Evolutionary conservation across 2,329 filamentous ascomycete genomes (phyloP).

Genomic region (Colletotrichum shisoi): DNA sequence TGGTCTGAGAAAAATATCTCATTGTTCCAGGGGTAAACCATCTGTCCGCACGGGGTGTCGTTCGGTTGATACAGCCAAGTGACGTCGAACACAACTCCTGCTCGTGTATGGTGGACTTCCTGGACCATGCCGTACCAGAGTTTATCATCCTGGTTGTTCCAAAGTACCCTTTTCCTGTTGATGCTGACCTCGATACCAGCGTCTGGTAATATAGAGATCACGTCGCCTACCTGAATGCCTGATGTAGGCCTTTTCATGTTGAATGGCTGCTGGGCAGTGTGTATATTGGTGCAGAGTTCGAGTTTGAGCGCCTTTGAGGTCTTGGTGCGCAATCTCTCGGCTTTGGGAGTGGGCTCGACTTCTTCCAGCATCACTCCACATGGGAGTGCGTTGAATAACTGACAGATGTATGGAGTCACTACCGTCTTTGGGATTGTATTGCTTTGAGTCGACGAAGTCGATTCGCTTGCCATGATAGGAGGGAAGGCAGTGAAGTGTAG

Average conservation of each 20-base stretch:
- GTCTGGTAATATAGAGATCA: conserved; percentile 54
- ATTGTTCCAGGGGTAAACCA: conserved; percentile 73
- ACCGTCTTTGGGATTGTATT: conserved; percentile 58
- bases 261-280: conserved; percentile 16
- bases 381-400: conserved; percentile 70
- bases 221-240: conserved; percentile 21
- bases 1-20: conserved; percentile 81
- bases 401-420: conserved; percentile 73
- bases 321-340: conserved; percentile 44
- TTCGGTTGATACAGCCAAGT: conserved; percentile 77
- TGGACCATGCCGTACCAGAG: conserved; percentile 78
- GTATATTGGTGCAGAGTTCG: conserved; percentile 43
- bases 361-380: conserved; percentile 62
- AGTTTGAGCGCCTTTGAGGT: conserved; percentile 45
- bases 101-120: conserved; percentile 53
- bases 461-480: conserved; percentile 39
- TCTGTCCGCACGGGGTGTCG: conserved; percentile 73
- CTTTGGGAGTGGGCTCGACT: conserved; percentile 44
- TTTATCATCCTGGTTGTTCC: conserved; percentile 54
- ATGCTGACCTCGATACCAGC: conserved; percentile 55
- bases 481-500: conserved; percentile 19
- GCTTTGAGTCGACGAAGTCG: conserved; percentile 45
- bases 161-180: conserved; percentile 62
- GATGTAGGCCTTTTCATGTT: neutral
- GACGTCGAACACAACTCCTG: conserved; percentile 62